A percentile compares a stretch with the other conserved stretches of the same genome.
Evolutionary conservation across 106 monocot genomes (phyloP).

Genomic region (Phalaenopsis aphrodite): DNA sequence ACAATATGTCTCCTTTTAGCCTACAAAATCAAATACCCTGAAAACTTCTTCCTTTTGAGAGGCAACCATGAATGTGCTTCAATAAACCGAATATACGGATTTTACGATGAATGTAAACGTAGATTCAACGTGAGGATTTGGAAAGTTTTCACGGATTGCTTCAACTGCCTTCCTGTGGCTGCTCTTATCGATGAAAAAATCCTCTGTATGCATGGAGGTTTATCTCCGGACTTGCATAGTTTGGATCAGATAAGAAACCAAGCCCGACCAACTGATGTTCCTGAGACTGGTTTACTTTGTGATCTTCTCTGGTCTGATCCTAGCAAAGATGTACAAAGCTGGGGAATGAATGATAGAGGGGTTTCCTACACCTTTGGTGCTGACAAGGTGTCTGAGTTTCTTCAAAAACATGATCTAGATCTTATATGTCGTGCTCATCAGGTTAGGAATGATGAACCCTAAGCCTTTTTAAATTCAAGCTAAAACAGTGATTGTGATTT

Average conservation of each 20-base stretch:
- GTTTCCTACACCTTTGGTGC: slow-evolving; percentile 39
- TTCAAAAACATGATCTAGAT: slow-evolving; percentile 35
- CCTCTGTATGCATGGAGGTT: slow-evolving; percentile 49
- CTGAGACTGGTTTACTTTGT: slow-evolving; percentile 37
- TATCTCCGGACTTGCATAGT: slow-evolving; percentile 38
- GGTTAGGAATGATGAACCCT: slow-evolving; percentile 10
- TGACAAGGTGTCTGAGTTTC: slow-evolving; percentile 35
- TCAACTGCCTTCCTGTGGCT: slow-evolving; percentile 47
- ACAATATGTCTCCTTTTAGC: slow-evolving; percentile 56
- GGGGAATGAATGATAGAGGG: slow-evolving; percentile 36
- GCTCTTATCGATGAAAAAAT: slow-evolving; percentile 40
- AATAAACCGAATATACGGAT: slow-evolving; percentile 36
- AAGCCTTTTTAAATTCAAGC: too few species aligned
- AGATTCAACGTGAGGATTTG: slow-evolving; percentile 36
- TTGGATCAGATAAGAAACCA: slow-evolving; percentile 37
- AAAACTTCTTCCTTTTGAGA: slow-evolving; percentile 41
- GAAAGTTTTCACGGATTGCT: slow-evolving; percentile 41
- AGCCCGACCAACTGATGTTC: slow-evolving; percentile 38
- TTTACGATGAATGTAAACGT: slow-evolving; percentile 47
- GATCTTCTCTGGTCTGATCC: slow-evolving; percentile 59
- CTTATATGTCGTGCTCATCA: slow-evolving; percentile 49
- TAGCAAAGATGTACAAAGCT: slow-evolving; percentile 22
- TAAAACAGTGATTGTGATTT: too few species aligned
- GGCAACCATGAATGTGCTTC: slow-evolving; percentile 42
- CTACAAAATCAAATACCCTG: slow-evolving; percentile 46